Conservation (phyloP, 768 basidiomycete species). For the Leccinellum luteum region DNA sequence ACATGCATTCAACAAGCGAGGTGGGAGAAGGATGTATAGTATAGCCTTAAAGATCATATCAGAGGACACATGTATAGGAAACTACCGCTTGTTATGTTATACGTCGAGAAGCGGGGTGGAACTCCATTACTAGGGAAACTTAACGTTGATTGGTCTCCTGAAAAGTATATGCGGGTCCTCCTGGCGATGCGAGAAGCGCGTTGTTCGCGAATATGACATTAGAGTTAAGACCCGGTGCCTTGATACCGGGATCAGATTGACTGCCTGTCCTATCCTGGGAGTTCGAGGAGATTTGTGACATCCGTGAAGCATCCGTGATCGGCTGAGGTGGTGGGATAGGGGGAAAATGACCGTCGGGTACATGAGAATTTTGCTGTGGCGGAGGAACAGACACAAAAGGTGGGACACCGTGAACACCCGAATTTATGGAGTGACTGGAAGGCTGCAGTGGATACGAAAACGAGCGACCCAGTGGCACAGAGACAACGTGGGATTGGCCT, state of each 20-base stretch:
- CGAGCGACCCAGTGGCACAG: neutral
- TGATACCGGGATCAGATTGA: slow-evolving; percentile 5
- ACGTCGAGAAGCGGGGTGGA: neutral
- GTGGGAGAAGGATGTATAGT: slow-evolving; percentile 1
- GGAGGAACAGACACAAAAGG: neutral
- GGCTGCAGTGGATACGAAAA: neutral
- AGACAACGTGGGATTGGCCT: neutral
- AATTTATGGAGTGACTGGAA: neutral
- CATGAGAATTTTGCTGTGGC: neutral
- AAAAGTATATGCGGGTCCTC: slow-evolving; percentile 2
- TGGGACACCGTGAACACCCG: neutral
- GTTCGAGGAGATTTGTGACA: neutral
- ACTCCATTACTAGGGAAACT: neutral
- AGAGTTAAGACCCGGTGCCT: slow-evolving; percentile 4
- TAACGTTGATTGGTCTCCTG: neutral
- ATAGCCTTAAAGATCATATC: slow-evolving; percentile 3
- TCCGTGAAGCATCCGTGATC: neutral
- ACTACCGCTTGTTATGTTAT: neutral
- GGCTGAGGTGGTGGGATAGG: neutral
- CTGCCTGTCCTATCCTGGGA: slow-evolving; percentile 2
- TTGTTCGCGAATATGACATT: slow-evolving; percentile 11
- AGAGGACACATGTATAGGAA: neutral
- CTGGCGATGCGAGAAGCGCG: slow-evolving; percentile 1
- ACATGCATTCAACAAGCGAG: neutral
- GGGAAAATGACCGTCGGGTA: neutral